Evolutionary conservation across 495 filamentous ascomycete genomes (phyloP), one percentile per base, ranked within the genome.

Genomic region (Lasiosphaeria ovina): DNA sequence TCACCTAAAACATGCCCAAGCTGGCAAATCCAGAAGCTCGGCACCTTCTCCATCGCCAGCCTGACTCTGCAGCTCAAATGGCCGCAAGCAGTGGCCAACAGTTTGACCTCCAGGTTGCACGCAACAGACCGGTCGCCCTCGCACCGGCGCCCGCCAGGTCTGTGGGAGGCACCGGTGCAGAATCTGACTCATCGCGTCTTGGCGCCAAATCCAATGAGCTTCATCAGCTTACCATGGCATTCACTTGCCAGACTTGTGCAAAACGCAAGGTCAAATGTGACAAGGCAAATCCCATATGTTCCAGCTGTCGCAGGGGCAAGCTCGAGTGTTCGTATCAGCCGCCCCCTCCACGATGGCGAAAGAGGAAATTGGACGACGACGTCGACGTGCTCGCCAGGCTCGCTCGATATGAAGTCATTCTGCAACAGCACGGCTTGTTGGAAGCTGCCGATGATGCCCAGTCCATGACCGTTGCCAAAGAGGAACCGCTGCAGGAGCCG

Each of bases 231-330:
- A 24, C 24, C 24, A 66, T 66, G 63, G 6, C 60, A 11, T 50
- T 58, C 35, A 55, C n/a, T 14, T 66, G 64, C 55, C 61, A 58
- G 17, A 52, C 54, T 4, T 66, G 61, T 40, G 51, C 54, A 9
- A 51, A 11, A 17, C 57, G 61, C 24, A 66, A 63, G 55, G 58
- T 63, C 4, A 61, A 58, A 24, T 63, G 60, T 51, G 57, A 63
- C 61, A 63, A 56, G 36, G 32, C 50, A 0, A 12, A 47, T 2
- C 61, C 60, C 14, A 40, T 51, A 10, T 66, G 64, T 50, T 59
- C 57, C 1, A 59, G 14, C 54, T 66, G 64, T 49, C 54, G 54
- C 50, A 63, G 42, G 33, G 11, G n/a, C 24, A 33, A 36, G 17
- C 35, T 59, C 35, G 60, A 54, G 12, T 63, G 60, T 35, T 16